A percentile compares a stretch with the other conserved stretches of the same genome.
Conservation (phyloP, 208 protist species). For the Leishmania arabica region DNA sequence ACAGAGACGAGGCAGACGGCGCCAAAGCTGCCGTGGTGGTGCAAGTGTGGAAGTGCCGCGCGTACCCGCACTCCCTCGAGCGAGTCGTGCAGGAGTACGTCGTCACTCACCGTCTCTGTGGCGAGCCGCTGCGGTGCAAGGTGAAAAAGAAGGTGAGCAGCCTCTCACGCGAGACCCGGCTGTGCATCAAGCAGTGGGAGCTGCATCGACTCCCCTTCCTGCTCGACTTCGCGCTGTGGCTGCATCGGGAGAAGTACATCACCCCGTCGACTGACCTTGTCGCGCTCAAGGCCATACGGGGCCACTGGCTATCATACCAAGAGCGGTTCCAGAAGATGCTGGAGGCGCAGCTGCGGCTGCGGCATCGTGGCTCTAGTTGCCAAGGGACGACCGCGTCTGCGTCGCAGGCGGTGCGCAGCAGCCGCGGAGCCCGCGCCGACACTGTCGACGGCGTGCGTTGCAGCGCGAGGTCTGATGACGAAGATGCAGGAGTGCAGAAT, state of each 20-base stretch:
- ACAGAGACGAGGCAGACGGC: background rate
- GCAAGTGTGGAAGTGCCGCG: conserved; percentile 76
- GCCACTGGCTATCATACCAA: conserved; percentile 70
- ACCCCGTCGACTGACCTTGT: conserved; percentile 46
- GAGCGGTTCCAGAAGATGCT: conserved; percentile 28
- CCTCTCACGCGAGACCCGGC: conserved; percentile 45
- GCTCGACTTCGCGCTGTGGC: conserved; percentile 63
- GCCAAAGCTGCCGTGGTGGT: conserved; percentile 36
- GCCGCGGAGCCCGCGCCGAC: background rate
- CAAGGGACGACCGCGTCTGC: background rate
- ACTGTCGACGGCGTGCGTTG: background rate
- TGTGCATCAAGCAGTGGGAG: conserved; percentile 56
- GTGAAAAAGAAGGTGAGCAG: conserved; percentile 64
- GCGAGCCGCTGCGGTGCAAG: conserved; percentile 39
- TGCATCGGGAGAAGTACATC: conserved; percentile 62
- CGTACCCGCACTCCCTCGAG: conserved; percentile 62
- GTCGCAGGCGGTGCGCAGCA: background rate
- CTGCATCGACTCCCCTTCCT: conserved; percentile 53
- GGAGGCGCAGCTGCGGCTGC: conserved; percentile 20
- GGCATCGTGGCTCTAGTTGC: background rate
- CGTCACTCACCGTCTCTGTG: conserved; percentile 61
- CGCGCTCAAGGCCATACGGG: conserved; percentile 47
- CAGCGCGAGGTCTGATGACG: background rate
- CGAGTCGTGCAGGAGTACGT: conserved; percentile 74
- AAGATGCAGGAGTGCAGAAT: background rate